A percentile compares a stretch with the other conserved stretches of the same genome.
phyloP scores from a whole-genome alignment of 495 filamentous ascomycete genomes.

The Penicillium atrosanguineum region DNA sequence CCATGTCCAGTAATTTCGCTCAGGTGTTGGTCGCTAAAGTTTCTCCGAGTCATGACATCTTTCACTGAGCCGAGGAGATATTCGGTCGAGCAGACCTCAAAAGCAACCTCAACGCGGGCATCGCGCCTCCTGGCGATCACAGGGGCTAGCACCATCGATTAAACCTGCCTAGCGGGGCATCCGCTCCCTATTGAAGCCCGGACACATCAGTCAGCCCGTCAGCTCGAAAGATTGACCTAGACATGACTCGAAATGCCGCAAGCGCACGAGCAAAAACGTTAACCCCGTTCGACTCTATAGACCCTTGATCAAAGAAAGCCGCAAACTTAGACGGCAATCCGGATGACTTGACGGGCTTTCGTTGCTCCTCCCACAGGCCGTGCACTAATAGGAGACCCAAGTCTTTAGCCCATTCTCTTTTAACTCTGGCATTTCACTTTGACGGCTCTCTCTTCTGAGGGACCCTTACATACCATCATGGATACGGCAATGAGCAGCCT shows the following conservation, averaged over 20 bases:
- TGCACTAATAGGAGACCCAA: neutral
- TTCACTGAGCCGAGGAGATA: neutral
- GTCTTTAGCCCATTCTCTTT: neutral
- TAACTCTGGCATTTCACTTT: neutral
- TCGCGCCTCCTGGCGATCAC: neutral
- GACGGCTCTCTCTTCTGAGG: conserved; percentile 1
- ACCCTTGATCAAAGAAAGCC: neutral
- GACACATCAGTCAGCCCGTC: neutral
- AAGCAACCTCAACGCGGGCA: neutral
- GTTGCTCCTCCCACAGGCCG: neutral
- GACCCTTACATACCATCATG: conserved; percentile 7
- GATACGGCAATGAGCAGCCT: conserved; percentile 11
- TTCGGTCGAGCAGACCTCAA: neutral
- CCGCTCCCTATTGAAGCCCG: neutral
- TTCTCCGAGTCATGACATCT: neutral
- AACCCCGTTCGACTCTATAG: neutral
- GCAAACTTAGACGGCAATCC: neutral
- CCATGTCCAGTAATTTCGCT: neutral
- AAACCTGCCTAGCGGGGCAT: neutral
- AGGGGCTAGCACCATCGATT: neutral
- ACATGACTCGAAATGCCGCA: neutral
- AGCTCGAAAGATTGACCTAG: neutral
- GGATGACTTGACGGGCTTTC: neutral
- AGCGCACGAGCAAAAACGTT: neutral
- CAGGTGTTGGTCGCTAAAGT: neutral